These are phyloP conservation scores for Volvox reticuliferus DNA, from an alignment of 139 green algal species.

Conservation along the genomic window DNA sequence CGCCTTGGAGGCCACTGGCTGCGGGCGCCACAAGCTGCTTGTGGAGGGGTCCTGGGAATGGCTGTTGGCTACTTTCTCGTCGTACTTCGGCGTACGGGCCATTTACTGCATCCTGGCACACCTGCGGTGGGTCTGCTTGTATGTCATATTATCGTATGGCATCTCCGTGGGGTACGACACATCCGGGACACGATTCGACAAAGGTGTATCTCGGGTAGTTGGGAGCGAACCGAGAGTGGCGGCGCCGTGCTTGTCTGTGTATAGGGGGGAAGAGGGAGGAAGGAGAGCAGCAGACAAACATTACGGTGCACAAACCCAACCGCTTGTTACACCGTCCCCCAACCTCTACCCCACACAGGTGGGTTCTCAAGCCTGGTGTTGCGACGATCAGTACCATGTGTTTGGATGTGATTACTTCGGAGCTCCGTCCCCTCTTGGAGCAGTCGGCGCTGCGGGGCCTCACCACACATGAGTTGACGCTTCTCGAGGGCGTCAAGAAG, in stretches of 20 bases:
- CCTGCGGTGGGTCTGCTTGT: conserved; percentile 53
- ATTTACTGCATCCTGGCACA: conserved; percentile 59
- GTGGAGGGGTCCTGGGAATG: conserved; percentile 61
- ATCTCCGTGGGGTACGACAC: too few relatives aligned
- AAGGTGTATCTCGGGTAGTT: too few relatives aligned
- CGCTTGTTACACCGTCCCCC: too few relatives aligned
- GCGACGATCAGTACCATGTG: conserved; percentile 55
- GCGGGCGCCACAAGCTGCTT: conserved; percentile 38
- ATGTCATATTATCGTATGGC: too few relatives aligned
- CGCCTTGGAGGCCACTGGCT: conserved; percentile 46
- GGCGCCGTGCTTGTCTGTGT: too few relatives aligned
- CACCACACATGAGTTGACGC: conserved; percentile 50
- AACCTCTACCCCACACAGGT: conserved; percentile 19
- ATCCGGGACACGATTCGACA: too few relatives aligned
- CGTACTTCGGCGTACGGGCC: conserved; percentile 55
- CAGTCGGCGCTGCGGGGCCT: conserved; percentile 29
- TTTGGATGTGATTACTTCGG: conserved; percentile 52
- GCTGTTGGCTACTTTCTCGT: conserved; percentile 57
- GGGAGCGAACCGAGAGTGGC: too few relatives aligned
- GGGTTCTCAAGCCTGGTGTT: conserved; percentile 63
- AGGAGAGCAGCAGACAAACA: too few relatives aligned
- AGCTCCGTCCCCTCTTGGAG: conserved; percentile 55
- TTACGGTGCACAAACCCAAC: too few relatives aligned
- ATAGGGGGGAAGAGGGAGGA: too few relatives aligned
- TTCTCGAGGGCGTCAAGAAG: conserved; percentile 56